phyloP scores from a whole-genome alignment of 768 basidiomycete genomes.

The Pulveroboletus sp. region DNA sequence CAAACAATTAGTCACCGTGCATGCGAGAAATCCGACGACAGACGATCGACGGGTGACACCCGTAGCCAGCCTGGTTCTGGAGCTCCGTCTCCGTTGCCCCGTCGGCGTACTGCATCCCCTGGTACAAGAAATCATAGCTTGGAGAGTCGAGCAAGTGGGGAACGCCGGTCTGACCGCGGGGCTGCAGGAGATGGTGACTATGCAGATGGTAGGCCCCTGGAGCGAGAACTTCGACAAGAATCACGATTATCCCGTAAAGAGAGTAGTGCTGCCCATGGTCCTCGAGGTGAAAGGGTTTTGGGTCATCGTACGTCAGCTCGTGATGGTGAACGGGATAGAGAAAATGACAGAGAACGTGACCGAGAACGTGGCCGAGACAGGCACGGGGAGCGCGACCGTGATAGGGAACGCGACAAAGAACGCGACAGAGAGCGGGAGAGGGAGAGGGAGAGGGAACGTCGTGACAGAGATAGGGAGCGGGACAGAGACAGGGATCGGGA shows the following conservation, averaged over 20 bases:
- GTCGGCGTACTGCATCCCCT: constrained; percentile 63
- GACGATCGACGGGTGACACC: constrained; percentile 30
- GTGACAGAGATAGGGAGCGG: constrained; percentile 43
- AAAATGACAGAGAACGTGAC: constrained; percentile 45
- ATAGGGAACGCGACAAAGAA: constrained; percentile 33
- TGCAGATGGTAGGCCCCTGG: constrained; percentile 48
- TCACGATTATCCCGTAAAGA: constrained; percentile 38
- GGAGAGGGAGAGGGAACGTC: constrained; percentile 38
- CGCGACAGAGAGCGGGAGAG: constrained; percentile 32
- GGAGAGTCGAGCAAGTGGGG: constrained; percentile 70
- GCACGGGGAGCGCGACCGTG: constrained; percentile 44
- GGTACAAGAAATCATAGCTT: constrained; percentile 60
- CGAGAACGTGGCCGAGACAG: constrained; percentile 44
- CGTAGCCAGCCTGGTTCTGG: constrained; percentile 49
- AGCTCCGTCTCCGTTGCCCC: constrained; percentile 49
- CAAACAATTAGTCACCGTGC: constrained; percentile 46
- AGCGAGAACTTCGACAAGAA: constrained; percentile 48
- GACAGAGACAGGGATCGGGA: constrained; percentile 44
- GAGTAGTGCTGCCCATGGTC: constrained; percentile 49
- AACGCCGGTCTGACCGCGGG: constrained; percentile 53
- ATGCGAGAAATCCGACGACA: constrained; percentile 40
- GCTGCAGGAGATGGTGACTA: constrained; percentile 39
- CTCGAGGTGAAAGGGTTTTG: constrained; percentile 45
- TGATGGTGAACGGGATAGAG: constrained; percentile 37
- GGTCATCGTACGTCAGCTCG: constrained; percentile 36